These are phyloP conservation scores for Paulownia fortunei DNA, from an alignment of 257 asterid genomes.

Conservation along the genomic window DNA sequence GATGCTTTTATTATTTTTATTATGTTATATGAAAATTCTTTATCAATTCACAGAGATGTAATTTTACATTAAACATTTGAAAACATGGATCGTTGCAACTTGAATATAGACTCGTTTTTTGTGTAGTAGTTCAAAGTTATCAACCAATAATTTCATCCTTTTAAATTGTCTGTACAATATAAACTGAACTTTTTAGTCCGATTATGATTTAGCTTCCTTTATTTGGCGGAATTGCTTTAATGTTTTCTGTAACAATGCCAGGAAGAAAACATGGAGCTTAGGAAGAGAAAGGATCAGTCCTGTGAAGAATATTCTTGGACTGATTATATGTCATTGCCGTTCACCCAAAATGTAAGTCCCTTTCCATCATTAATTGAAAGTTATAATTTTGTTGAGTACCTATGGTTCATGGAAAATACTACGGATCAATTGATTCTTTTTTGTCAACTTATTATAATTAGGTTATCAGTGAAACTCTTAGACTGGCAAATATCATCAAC, in stretches of 20 bases:
- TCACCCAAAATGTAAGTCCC: constrained; percentile 77
- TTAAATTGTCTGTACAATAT: neutral
- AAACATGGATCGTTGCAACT: neutral
- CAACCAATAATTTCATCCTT: no score
- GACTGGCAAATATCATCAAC: constrained; percentile 85
- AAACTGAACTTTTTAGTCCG: no score
- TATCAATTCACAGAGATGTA: no score
- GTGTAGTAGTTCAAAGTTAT: no score
- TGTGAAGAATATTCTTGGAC: constrained; percentile 77
- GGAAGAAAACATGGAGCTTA: constrained; percentile 94
- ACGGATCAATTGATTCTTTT: neutral
- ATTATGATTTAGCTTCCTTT: no score
- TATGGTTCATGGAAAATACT: neutral
- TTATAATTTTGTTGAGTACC: neutral
- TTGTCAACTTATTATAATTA: constrained; percentile 23
- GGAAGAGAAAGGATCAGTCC: constrained; percentile 51
- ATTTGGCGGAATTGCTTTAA: no score
- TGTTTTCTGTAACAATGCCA: constrained; percentile 28
- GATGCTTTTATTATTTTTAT: neutral
- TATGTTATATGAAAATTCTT: no score
- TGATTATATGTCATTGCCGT: constrained; percentile 75
- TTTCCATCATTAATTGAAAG: neutral
- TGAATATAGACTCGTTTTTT: neutral
- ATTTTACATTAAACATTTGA: neutral
- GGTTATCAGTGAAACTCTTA: constrained; percentile 92